Base-by-base conservation (phyloP, 202 grass and related monocot genomes). In the Carex arenaria region DNA sequence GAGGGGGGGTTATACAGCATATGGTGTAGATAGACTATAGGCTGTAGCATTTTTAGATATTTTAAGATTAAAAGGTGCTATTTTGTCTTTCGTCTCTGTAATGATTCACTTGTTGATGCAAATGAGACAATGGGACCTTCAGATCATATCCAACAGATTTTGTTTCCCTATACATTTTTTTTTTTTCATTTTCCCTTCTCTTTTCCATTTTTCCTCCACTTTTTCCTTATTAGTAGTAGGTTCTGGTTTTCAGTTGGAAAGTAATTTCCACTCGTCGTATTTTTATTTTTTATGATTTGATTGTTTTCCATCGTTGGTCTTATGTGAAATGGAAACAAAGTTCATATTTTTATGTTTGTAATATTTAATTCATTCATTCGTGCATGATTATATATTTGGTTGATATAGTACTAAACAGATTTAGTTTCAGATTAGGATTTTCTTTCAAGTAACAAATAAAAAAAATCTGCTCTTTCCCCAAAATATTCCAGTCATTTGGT, bases 81-180 rank as follows among this genome's bases (percentile, higher is more conserved):
- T 23, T 62, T 80, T 71, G 67, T 71, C 67, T 45, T 63, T 34
- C 12, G 12, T 28, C 64, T 60, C 31, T 19, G 66, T 34, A 19
- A 68, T 40, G 28, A 68, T 68, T 68, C 34, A 3, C 4, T 59
- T 80, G 26, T 64, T 61, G 17, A 80, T 80, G 3, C 31, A 63
- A 74, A 74, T 42, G 77, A 45, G 56, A 63, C 76, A 80, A 80
- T 64, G 31, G 40, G 57, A 28, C 36, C 15, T 57, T 80, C 54
- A 60, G 53, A 60, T 78, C 52, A 31, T 78, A 61, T 10, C 38
- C 68, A 72, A 49, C 68, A 49, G n/a, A 60, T 79, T 83, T 83
- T 83, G 22, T 45, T 68, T 56, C 4, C 52, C 15, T 70, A 49
- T 40, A 40, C 1, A 40, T 40, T 7, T 14, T 74, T 2, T 74